phyloP scores from a whole-genome alignment of 2,329 filamentous ascomycete species.

The Paecilomyces dactylethromorphus region DNA sequence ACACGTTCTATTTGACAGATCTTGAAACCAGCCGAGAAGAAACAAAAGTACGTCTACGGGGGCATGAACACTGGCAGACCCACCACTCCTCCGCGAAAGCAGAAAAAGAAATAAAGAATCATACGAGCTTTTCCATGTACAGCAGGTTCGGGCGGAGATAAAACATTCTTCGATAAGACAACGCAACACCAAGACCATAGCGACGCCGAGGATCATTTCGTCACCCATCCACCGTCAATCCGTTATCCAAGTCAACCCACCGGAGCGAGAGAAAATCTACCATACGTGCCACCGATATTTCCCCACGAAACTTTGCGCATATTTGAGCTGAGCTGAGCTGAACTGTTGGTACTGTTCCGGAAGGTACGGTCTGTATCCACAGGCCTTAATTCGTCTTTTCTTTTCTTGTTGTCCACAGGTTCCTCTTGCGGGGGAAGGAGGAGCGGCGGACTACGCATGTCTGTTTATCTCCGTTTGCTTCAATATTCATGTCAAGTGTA shows the following conservation, averaged over 20 bases:
- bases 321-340: not conserved
- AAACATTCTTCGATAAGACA: constrained; percentile 25
- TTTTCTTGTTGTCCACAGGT: constrained; percentile 9
- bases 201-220: constrained; percentile 20
- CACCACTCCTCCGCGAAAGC: constrained; percentile 65
- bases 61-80: constrained; percentile 64
- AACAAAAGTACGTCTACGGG: constrained; percentile 97
- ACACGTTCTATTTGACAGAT: constrained; percentile 53
- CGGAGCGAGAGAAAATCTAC: constrained; percentile 6
- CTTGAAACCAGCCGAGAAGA: constrained; percentile 99
- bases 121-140: constrained; percentile 66
- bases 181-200: constrained; percentile 13
- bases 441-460: constrained; percentile 20
- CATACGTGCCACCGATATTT: constrained; percentile 8
- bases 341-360: not conserved
- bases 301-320: not conserved
- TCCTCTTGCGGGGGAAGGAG: constrained; percentile 18
- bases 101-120: constrained; percentile 62
- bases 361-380: not conserved
- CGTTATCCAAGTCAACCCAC: constrained; percentile 7
- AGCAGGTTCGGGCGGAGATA: constrained; percentile 97
- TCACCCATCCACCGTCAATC: constrained; percentile 2
- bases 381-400: constrained; percentile 7
- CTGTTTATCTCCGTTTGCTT: constrained; percentile 19
- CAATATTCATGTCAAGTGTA: constrained; percentile 20